Evolutionary conservation across 1,284 basidiomycete genomes (phyloP).

Genomic region (Anthracocystis setariae): DNA sequence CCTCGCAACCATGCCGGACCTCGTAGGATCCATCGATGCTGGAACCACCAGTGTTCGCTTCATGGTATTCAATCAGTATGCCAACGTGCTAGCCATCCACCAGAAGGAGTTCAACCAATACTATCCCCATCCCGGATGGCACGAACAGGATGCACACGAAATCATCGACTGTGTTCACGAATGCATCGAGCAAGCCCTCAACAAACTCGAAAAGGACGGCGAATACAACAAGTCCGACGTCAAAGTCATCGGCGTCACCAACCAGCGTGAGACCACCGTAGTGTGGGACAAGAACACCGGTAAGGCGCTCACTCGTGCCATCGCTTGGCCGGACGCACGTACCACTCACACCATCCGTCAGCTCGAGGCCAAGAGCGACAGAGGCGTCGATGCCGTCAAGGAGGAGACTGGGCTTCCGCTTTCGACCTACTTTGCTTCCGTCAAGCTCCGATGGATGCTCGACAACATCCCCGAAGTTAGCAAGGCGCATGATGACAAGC

Average conservation of each 20-base stretch:
- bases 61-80: slow-evolving; percentile 89
- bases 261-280: slow-evolving; percentile 95
- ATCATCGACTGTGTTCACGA: slow-evolving; percentile 81
- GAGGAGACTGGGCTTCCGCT: slow-evolving; percentile 58
- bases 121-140: slow-evolving; percentile 75
- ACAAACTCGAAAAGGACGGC: slow-evolving; percentile 75
- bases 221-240: slow-evolving; percentile 82
- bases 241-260: slow-evolving; percentile 96
- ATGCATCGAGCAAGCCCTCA: slow-evolving; percentile 81
- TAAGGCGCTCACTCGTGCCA: slow-evolving; percentile 82
- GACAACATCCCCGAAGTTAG: slow-evolving; percentile 84
- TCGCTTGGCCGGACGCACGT: slow-evolving; percentile 95
- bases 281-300: slow-evolving; percentile 92
- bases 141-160: slow-evolving; percentile 90
- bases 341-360: slow-evolving; percentile 84
- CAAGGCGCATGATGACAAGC: slow-evolving; percentile 82
- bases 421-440: slow-evolving; percentile 90
- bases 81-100: slow-evolving; percentile 85
- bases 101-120: slow-evolving; percentile 72
- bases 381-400: slow-evolving; percentile 78
- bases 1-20: slow-evolving; percentile 37
- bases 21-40: slow-evolving; percentile 51
- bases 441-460: slow-evolving; percentile 97
- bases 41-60: slow-evolving; percentile 84
- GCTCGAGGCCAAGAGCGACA: slow-evolving; percentile 78